Base-by-base conservation (phyloP, 768 basidiomycete species). In the Auriscalpium vulgare region DNA sequence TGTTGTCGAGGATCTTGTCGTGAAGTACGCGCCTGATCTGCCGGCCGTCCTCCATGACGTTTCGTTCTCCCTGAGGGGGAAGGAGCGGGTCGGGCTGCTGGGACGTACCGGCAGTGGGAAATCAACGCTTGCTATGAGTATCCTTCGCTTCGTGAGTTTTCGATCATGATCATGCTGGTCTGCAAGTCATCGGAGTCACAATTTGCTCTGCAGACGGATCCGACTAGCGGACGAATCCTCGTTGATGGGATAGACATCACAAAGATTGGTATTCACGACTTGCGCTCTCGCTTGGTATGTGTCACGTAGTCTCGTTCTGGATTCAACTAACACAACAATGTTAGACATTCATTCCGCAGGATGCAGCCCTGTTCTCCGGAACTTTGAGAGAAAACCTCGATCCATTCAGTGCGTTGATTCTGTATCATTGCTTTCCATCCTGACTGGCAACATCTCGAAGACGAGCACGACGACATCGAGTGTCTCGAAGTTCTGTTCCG, bases 231-330 rank as follows among this genome's bases (percentile, higher is more conserved):
- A 0, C 77, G 77, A 21, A 92, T 97, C 51, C 35, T 88, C 48
- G 83, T 95, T 17, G 93, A 94, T 59, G 93, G 91, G 4, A 85
- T 95, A 56, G 92, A 95, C 64, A 91, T 93, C 51, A 85, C 85
- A 1, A 84, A 74, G 4, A 93, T 97, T 55, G 91, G 92, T 11
- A 71, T 94, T 16, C 82, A 91, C 64, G 92, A 93, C 66, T 66
- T 95, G 59, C 78, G 88, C n/a, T 85, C 87, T 1, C 79, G 84
- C 59, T 61, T 88, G 68, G 85, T 87, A 65, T 66, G 83, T 71
- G 21, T 9, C 21, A 21, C 21, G 21, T 21, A 1, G 47, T 54
- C 37, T 47, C 5, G 49, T 37, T 54, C 59, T 38, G 51, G 57
- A 8, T 59, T 55, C n/a, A 21, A 44, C 29, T 60, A 35, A 29